Evolutionary conservation across 495 filamentous ascomycete species (phyloP).

Genomic region (Aspergillus bridgeri): DNA sequence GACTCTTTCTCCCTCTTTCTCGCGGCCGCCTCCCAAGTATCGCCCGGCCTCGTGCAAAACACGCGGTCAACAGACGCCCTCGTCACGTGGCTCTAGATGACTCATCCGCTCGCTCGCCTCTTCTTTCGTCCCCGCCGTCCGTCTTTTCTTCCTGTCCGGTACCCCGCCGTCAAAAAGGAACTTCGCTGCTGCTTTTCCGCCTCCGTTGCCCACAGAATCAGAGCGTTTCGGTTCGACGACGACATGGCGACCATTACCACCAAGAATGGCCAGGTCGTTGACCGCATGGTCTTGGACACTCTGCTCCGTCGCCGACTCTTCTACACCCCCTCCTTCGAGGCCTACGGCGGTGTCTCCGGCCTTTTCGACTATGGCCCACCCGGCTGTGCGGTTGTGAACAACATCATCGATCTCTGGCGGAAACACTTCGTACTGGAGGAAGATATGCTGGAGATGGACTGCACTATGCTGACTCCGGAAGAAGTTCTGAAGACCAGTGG

Average conservation of each 20-base stretch:
- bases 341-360: conserved; percentile 83
- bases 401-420: conserved; percentile 87
- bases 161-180: conserved; percentile 9
- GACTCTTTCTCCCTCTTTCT: background rate
- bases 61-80: background rate
- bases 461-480: conserved; percentile 78
- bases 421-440: conserved; percentile 90
- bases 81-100: conserved; percentile 40
- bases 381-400: conserved; percentile 73
- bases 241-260: conserved; percentile 67
- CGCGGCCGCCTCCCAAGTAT: no score
- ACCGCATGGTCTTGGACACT: conserved; percentile 73
- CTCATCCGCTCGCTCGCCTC: conserved; percentile 41
- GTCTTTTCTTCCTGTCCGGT: conserved; percentile 16
- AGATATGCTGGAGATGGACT: conserved; percentile 89
- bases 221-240: conserved; percentile 21
- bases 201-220: conserved; percentile 15
- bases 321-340: conserved; percentile 93
- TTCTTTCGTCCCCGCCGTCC: conserved; percentile 37
- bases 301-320: conserved; percentile 85
- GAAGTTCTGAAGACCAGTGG: conserved; percentile 94
- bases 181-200: conserved; percentile 17
- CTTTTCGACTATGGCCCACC: conserved; percentile 85
- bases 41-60: background rate
- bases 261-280: conserved; percentile 83